Evolutionary conservation across 805 yeast species (phyloP), one percentile per base, ranked within the genome.

Genomic region (Kluyveromyces lactis): DNA sequence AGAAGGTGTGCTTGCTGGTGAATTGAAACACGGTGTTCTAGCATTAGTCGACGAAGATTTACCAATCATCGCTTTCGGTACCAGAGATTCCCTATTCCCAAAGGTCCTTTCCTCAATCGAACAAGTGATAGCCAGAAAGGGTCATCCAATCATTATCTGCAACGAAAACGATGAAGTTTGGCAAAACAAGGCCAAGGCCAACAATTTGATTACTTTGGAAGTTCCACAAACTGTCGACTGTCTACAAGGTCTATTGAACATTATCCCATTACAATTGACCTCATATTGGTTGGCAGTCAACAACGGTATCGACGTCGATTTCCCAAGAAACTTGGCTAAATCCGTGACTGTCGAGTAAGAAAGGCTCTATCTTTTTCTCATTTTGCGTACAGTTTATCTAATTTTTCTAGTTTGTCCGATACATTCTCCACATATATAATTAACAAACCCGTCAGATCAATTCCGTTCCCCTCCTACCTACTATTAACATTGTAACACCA

Each of bases 1-100:
- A 16, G 99, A 92, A 69, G 99, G 98, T 71, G 95, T 92, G 39
- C 78, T 92, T 49, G 98, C 99, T 17, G 99, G 98, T 63, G 99
- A 92, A 68, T 78, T 92, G 67, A 92, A 92, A 66, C 99, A 92
- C 61, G 99, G 99, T 67, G 95, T 86, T 24, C 75, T 92, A 56
- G 99, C 99, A 6, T 73, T 92, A 44, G 97, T 92, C 44, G 99
- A 92, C 66, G 95, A 84, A 52, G 72, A 81, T 46, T 71, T 92
- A 59, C 99, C 99, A 44, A 86, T 92, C 51, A 82, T 92, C 64
- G 95, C 95, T 3, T 79, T 92, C 61, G 97, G 97, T 39, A 90
- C 99, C 4, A 78, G 94, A 59, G 99, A 92, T 67, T 84, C 96
- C 12, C 75, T 92, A 52, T 87, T 90, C 73, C 95, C 97, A 46